These are phyloP conservation scores for Phytophthora macrochlamydospora DNA, from an alignment of 352 stramenopile species.

Conservation along the genomic window DNA sequence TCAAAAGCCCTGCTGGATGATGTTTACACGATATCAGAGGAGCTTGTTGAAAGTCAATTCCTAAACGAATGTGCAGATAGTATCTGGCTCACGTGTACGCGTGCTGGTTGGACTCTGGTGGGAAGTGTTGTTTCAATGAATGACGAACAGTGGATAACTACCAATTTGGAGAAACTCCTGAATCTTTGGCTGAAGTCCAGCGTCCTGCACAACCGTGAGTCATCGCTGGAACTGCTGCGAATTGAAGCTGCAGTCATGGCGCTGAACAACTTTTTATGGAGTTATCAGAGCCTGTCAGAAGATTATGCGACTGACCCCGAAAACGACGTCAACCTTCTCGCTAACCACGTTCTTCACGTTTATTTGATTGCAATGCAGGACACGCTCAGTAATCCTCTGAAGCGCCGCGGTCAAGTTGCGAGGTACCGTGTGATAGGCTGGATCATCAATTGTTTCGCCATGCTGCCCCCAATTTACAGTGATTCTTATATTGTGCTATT, in stretches of 20 bases:
- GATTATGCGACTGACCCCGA: slow-evolving; percentile 19
- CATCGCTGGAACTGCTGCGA: slow-evolving; percentile 78
- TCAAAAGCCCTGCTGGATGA: slow-evolving; percentile 62
- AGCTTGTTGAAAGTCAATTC: slow-evolving; percentile 84
- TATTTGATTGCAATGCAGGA: slow-evolving; percentile 67
- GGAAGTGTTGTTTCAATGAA: slow-evolving; percentile 72
- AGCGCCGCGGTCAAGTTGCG: slow-evolving; percentile 81
- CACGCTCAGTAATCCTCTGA: slow-evolving; percentile 73
- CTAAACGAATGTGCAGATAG: slow-evolving; percentile 75
- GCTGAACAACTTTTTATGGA: slow-evolving; percentile 62
- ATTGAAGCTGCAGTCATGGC: slow-evolving; percentile 83
- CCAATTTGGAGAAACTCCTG: slow-evolving; percentile 60
- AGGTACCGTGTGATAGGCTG: slow-evolving; percentile 77
- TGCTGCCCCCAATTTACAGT: slow-evolving; percentile 77
- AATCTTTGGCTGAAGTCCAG: slow-evolving; percentile 81
- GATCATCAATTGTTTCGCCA: slow-evolving; percentile 78
- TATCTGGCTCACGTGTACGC: slow-evolving; percentile 88
- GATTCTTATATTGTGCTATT: slow-evolving; percentile 84
- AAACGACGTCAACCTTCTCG: slow-evolving; percentile 60
- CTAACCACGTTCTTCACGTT: slow-evolving; percentile 72
- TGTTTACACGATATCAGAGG: slow-evolving; percentile 69
- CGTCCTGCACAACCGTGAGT: slow-evolving; percentile 80
- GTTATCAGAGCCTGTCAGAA: slow-evolving; percentile 32
- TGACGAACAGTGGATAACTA: slow-evolving; percentile 63
- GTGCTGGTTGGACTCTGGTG: slow-evolving; percentile 81